phyloP scores from a whole-genome alignment of 1,284 basidiomycete genomes.

The Boletus semigastroideus region DNA sequence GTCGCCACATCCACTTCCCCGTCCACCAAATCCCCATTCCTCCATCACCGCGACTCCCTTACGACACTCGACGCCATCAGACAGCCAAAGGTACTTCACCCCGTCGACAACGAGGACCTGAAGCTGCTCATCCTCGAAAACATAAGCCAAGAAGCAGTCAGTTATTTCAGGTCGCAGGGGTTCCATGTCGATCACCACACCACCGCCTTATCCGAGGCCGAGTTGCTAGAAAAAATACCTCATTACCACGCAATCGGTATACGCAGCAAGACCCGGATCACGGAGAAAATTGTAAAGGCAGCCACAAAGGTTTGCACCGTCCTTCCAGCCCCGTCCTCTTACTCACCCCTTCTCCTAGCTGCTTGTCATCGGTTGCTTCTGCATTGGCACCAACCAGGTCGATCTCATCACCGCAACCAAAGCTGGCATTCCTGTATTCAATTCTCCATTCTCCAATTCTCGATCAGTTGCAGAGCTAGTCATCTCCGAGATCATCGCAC shows the following conservation, averaged over 20 bases:
- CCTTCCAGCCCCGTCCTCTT: not conserved
- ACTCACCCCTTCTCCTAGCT: slow-evolving; percentile 53
- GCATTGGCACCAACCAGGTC: slow-evolving; percentile 99
- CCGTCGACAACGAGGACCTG: slow-evolving; percentile 74
- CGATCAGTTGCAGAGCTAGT: slow-evolving; percentile 99
- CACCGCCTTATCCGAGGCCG: slow-evolving; percentile 88
- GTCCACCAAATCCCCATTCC: slow-evolving; percentile 29
- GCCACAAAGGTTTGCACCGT: slow-evolving; percentile 64
- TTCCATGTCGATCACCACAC: slow-evolving; percentile 93
- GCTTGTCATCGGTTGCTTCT: slow-evolving; percentile 97
- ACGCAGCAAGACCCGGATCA: slow-evolving; percentile 96
- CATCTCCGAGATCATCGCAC: slow-evolving; percentile 89
- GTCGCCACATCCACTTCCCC: slow-evolving; percentile 53
- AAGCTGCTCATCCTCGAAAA: slow-evolving; percentile 90
- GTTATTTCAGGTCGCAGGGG: slow-evolving; percentile 79
- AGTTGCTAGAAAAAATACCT: slow-evolving; percentile 86
- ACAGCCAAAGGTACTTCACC: slow-evolving; percentile 69
- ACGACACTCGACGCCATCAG: slow-evolving; percentile 37
- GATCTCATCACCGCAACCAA: slow-evolving; percentile 84
- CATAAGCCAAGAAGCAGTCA: slow-evolving; percentile 90
- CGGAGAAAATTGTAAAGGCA: slow-evolving; percentile 84
- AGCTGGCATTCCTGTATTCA: slow-evolving; percentile 97
- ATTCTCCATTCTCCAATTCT: slow-evolving; percentile 99
- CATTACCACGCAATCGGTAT: slow-evolving; percentile 96
- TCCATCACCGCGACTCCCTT: slow-evolving; percentile 36